Percentiles rank a stretch among this genome's conserved stretches.
phyloP scores from a whole-genome alignment of 805 yeast genomes.

The Myxozyma mucilagina region DNA sequence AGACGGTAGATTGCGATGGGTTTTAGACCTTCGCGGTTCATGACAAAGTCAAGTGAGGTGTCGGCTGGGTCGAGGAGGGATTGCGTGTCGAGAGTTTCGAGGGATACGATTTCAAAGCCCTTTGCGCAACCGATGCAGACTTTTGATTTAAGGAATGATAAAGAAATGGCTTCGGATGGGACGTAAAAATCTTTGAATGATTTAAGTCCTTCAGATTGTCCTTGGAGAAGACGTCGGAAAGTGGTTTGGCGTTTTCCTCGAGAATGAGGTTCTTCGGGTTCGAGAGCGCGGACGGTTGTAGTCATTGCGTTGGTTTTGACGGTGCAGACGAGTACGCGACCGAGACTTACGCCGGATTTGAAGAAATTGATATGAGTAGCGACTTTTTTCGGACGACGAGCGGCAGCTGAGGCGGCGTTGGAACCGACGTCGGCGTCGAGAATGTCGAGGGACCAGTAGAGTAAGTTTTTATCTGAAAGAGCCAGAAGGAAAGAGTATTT shows the following conservation, averaged over 20 bases:
- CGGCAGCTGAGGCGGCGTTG: constrained; percentile 47
- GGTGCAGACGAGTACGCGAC: constrained; percentile 83
- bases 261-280: constrained; percentile 71
- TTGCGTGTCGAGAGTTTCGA: constrained; percentile 82
- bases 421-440: constrained; percentile 39
- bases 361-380: constrained; percentile 87
- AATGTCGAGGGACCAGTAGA: constrained; percentile 76
- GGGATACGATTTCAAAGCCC: constrained; percentile 92
- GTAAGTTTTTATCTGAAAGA: constrained; percentile 76
- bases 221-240: constrained; percentile 42
- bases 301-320: constrained; percentile 81
- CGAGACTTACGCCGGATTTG: constrained; percentile 90
- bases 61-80: constrained; percentile 96
- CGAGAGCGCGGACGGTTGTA: constrained; percentile 74
- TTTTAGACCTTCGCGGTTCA: constrained; percentile 73
- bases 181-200: constrained; percentile 77
- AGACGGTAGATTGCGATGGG: constrained; percentile 91
- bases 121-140: constrained; percentile 94
- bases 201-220: constrained; percentile 60
- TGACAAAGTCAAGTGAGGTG: constrained; percentile 92
- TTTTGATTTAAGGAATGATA: constrained; percentile 83
- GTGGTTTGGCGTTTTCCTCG: constrained; percentile 44
- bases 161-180: constrained; percentile 85
- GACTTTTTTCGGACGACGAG: constrained; percentile 68
- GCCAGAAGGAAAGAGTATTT: constrained; percentile 83